Evolutionary conservation across 208 protist species (phyloP).

Genomic region (Leishmania aethiopica): DNA sequence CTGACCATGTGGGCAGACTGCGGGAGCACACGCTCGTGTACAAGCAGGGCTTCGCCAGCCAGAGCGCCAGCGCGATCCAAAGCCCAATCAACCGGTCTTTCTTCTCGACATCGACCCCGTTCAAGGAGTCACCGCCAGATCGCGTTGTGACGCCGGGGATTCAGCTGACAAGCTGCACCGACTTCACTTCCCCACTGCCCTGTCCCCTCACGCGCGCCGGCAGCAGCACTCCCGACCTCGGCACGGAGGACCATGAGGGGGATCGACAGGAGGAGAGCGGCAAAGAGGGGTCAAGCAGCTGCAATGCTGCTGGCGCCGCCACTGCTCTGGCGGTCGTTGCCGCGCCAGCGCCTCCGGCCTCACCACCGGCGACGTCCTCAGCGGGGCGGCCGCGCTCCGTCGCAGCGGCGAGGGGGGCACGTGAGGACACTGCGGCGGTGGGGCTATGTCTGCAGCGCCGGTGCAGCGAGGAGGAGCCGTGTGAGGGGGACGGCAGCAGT

Average conservation of each 20-base stretch:
- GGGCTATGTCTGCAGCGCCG: background rate
- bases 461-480: conserved; percentile 5
- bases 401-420: background rate
- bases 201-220: conserved; percentile 6
- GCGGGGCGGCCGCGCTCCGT: background rate
- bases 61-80: background rate
- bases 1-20: background rate
- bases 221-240: conserved; percentile 1
- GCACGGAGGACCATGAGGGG: background rate
- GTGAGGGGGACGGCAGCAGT: background rate
- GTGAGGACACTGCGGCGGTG: background rate
- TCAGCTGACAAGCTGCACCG: background rate
- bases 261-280: background rate
- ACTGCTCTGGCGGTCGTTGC: background rate
- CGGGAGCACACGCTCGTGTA: conserved; percentile 5
- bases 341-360: conserved; percentile 2
- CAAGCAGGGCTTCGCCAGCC: background rate
- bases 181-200: background rate
- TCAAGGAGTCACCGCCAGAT: conserved; percentile 2
- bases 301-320: background rate
- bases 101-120: background rate
- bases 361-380: background rate
- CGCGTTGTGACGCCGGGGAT: background rate
- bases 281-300: background rate
- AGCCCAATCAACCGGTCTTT: background rate